Evolutionary conservation across 305 asterid genomes (phyloP).

Genomic region (Fraxinus ornus): DNA sequence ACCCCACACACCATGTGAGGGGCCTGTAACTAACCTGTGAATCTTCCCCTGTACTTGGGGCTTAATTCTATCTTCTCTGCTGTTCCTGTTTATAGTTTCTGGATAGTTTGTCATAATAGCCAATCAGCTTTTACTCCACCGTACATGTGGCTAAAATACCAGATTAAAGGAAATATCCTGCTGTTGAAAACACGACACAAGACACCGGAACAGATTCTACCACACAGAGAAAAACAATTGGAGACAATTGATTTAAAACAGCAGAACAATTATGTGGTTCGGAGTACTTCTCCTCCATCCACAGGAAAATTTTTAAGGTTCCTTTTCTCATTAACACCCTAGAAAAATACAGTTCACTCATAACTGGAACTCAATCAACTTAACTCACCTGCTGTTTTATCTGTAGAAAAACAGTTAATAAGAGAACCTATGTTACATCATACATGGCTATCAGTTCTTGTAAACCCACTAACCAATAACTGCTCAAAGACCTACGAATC

Average conservation of each 20-base stretch:
- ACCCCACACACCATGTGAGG: no score
- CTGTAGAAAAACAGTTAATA: background rate
- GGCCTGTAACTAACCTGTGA: no score
- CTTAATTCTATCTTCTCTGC: background rate
- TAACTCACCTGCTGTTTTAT: background rate
- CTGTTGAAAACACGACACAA: background rate
- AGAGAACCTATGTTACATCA: background rate
- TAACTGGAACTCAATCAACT: background rate
- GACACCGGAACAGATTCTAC: background rate
- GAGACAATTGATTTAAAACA: background rate
- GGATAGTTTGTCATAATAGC: background rate
- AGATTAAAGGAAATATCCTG: background rate
- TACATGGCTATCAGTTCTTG: background rate
- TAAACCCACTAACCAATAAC: background rate
- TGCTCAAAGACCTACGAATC: background rate
- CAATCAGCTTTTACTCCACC: background rate
- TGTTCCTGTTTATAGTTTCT: background rate
- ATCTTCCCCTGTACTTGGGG: no score
- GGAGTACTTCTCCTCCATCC: background rate
- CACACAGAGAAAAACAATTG: background rate
- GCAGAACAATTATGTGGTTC: background rate
- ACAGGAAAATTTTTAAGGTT: background rate
- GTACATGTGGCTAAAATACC: background rate
- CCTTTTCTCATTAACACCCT: background rate
- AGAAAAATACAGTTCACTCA: background rate